These are phyloP conservation scores for Cercospora berteroae DNA, from an alignment of 2,329 filamentous ascomycete species.

Conservation along the genomic window DNA sequence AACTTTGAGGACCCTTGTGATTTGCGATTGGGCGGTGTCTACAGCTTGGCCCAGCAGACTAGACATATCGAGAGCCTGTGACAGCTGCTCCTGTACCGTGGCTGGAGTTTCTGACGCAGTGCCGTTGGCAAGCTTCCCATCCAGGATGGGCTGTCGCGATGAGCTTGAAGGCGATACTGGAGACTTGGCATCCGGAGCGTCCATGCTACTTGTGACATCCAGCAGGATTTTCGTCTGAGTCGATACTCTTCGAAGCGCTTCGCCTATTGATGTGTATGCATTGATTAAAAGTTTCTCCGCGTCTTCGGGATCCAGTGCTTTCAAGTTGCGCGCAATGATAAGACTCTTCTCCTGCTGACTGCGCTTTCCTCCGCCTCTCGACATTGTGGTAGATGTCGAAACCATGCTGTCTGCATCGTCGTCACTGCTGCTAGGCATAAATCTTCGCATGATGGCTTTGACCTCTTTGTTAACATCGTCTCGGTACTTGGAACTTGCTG, in stretches of 20 bases:
- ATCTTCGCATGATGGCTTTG: slow-evolving; percentile 75
- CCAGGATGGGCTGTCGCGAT: slow-evolving; percentile 42
- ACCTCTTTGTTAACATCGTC: slow-evolving; percentile 83
- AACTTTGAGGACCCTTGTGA: slow-evolving; percentile 74
- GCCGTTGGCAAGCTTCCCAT: slow-evolving; percentile 40
- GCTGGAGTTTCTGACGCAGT: slow-evolving; percentile 12
- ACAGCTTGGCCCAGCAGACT: slow-evolving; percentile 77
- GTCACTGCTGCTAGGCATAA: slow-evolving; percentile 87
- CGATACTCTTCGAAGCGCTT: slow-evolving; percentile 78
- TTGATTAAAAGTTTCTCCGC: slow-evolving; percentile 78
- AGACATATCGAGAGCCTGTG: slow-evolving; percentile 72
- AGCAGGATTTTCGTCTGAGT: slow-evolving; percentile 93
- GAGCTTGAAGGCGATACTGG: slow-evolving; percentile 43
- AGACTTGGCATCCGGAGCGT: slow-evolving; percentile 40
- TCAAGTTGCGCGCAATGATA: slow-evolving; percentile 81
- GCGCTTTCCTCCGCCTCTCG: slow-evolving; percentile 61
- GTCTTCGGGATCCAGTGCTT: slow-evolving; percentile 77
- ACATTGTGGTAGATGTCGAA: slow-evolving; percentile 66
- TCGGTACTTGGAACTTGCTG: slow-evolving; percentile 79
- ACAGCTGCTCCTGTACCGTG: slow-evolving; percentile 66
- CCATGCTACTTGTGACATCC: slow-evolving; percentile 80
- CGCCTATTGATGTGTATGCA: slow-evolving; percentile 83
- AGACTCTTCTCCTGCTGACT: slow-evolving; percentile 87
- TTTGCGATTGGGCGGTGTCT: slow-evolving; percentile 70
- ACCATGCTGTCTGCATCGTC: slow-evolving; percentile 90